These are phyloP conservation scores for Fraxinus floribunda DNA, from an alignment of 305 asterid species.

Conservation along the genomic window DNA sequence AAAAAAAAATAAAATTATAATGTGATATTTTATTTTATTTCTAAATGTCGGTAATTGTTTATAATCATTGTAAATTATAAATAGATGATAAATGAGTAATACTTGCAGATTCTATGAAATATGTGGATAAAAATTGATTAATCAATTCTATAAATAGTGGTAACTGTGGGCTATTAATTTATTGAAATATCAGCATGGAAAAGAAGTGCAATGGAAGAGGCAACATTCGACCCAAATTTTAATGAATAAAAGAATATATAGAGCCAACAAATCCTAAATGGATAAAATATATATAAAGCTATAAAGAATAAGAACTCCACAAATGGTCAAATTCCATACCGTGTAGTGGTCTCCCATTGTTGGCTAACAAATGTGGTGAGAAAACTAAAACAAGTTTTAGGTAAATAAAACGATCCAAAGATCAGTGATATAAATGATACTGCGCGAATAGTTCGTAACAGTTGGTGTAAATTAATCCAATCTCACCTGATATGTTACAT, in stretches of 20 bases:
- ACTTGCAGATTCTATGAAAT: too few relatives aligned
- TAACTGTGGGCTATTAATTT: background rate
- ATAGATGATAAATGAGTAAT: background rate
- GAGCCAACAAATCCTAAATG: background rate
- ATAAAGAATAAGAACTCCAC: background rate
- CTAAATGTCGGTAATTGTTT: background rate
- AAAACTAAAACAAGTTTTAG: background rate
- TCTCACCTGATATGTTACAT: background rate
- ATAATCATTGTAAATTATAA: background rate
- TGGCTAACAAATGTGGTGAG: background rate
- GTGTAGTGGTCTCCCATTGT: background rate
- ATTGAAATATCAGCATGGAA: background rate
- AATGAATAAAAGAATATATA: background rate
- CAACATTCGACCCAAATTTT: background rate
- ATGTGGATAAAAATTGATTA: background rate
- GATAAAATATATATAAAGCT: background rate
- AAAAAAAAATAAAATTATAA: background rate
- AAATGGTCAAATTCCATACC: background rate
- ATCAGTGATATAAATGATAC: background rate
- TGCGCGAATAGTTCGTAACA: background rate
- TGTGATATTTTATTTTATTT: background rate
- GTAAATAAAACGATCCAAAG: background rate
- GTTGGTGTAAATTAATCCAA: background rate
- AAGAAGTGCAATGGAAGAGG: background rate
- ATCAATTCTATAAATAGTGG: background rate